Evolutionary conservation across 306 rosid species (phyloP), one percentile per base, ranked within the genome.

Genomic region (Prunus armeniaca): DNA sequence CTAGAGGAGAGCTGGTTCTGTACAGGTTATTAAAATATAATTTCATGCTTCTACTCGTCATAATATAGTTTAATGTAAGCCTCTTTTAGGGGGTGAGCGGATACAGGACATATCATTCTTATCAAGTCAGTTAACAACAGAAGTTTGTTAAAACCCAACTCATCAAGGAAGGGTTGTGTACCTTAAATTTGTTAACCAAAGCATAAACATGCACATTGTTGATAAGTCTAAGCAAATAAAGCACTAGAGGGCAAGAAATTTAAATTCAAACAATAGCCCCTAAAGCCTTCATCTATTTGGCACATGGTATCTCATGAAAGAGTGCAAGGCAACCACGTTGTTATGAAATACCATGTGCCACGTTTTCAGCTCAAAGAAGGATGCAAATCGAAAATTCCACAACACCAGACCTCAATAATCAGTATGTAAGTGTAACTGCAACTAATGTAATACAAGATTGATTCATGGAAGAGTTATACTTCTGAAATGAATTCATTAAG

Each of bases 311-410:
- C 20, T 22, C 27, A 6, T 34, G 63, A 56, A 18, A 61, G 25
- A 17, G 7, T 67, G 58, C 56, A 81, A 81, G 47, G 41, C 14
- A 71, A 71, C 46, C n/a, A 13, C 69, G 0, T 25, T 1, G 68
- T 14, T 41, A 80, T 46, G 64, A 56, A 15, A 74, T 17, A 58
- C 38, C 69, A 27, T n/a, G 45, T 19, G 46, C 9, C 78, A 62
- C 27, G 10, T 57, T 62, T 34, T 24, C 27, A 52, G 27, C 57
- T 57, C 76, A 67, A 49, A 64, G 28, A 54, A 27, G n/a, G 54
- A 64, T 65, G 69, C 38, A 76, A 28, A 75, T 6, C 4, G 11
- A 45, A 65, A 30, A 19, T 49, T 22, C 52, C 41, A 28, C 9
- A 71, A 14, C 52, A 46, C 14, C 20, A 28, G 15, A 55, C 69